Evolutionary conservation across 352 stramenopile genomes (phyloP), one percentile per base, ranked within the genome.

Genomic region (Pythium dissimile): DNA sequence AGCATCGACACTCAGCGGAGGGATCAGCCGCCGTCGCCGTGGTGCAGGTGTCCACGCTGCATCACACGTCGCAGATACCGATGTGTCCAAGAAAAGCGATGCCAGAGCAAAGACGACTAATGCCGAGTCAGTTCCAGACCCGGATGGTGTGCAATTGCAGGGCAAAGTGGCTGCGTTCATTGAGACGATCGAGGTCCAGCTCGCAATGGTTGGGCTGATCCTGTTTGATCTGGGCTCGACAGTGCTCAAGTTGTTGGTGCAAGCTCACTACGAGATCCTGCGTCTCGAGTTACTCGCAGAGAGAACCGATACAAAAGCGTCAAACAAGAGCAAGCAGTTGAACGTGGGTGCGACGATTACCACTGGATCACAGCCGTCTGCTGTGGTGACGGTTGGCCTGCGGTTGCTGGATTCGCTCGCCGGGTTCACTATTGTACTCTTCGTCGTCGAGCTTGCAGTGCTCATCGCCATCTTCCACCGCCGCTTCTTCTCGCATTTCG

Each of bases 381-480:
- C 37, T 2, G 18, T 55, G 4, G 27, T 68, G 23, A 26, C 53
- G 15, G 23, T 57, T 20, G 50, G 39, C 12, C 44, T 83, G 56
- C 69, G 71, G 12, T 49, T 84, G 7, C 49, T 88, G n/a, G 67
- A 80, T 30, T 75, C 79, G 11, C 69, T 88, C 20, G 71, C 71
- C 8, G 71, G 79, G 10, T 86, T 92, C 46, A 84, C 79, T 10
- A 53, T 85, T 10, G 68, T 84, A 32, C 44, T 86, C 39, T 92
- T 88, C 48, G 30, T 84, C 28, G 60, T 88, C 15, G 81, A 92
- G 49, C 23, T 89, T 21, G 31, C 35, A 0, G 58, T 86, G 34
- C 49, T 88, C 15, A 20, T 70, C 15, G 52, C 57, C 11, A 70
- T 69, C 1, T 92, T 88, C 48, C 70, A 66, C 8, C 55, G 54